A percentile compares a stretch with the other conserved stretches of the same genome.
Evolutionary conservation across 805 yeast species (phyloP).

Genomic region (Saccharomyces paradoxus): DNA sequence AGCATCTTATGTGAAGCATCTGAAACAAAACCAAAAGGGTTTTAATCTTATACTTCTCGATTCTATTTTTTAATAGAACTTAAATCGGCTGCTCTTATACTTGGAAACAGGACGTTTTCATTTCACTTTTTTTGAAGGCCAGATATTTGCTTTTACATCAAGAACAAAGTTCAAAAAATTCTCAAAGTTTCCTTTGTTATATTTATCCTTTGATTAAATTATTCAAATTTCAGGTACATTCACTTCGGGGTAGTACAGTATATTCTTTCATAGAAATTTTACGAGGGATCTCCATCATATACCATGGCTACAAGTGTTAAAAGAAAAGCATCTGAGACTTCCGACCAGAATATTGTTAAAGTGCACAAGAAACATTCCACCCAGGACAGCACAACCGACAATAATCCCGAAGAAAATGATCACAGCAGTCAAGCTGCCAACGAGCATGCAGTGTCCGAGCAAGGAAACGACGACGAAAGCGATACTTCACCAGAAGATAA

Average conservation of each 20-base stretch:
- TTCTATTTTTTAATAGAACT: not conserved
- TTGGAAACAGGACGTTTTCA: not conserved
- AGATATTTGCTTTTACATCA: not conserved
- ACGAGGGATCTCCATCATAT: constrained; percentile 2
- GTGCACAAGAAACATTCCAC: constrained; percentile 1
- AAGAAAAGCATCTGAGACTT: constrained; percentile 18
- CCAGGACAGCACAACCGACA: constrained; percentile 15
- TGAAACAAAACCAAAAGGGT: not conserved
- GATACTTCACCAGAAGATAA: constrained; percentile 11
- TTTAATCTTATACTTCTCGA: not conserved
- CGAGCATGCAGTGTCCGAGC: constrained; percentile 1
- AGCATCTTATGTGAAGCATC: not conserved
- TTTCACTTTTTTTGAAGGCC: not conserved
- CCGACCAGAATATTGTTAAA: constrained; percentile 5
- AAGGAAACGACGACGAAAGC: constrained; percentile 12
- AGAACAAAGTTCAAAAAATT: not conserved
- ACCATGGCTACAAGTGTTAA: constrained; percentile 9
- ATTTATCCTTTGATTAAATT: not conserved
- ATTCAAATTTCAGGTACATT: not conserved
- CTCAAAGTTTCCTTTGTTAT: not conserved
- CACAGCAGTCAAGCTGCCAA: constrained; percentile 15
- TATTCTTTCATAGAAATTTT: not conserved
- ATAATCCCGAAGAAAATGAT: constrained; percentile 27
- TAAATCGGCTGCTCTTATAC: not conserved
- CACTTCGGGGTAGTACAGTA: not conserved